Evolutionary conservation across 805 yeast genomes (phyloP), one percentile per base, ranked within the genome.

Genomic region (Pachysolen tannophilus): DNA sequence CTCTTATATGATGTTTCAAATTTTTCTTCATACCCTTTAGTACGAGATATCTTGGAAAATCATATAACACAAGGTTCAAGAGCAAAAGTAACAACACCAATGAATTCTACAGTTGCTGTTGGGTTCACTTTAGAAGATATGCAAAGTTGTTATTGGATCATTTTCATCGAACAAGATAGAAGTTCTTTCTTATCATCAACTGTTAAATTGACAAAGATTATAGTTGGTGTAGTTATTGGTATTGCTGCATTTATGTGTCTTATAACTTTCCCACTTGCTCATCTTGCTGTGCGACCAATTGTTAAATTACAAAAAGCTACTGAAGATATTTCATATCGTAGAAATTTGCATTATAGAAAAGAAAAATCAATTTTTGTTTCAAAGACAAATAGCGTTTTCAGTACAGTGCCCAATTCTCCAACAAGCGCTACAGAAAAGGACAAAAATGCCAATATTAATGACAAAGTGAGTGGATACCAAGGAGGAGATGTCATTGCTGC

Each of bases 201-300:
- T 5, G 58, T 43, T 3, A 70, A 67, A 42, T 57, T 87, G 27
- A 68, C 78, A 2, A 73, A 74, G 43, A 80, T 87, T 33, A 79
- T 84, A 40, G 68, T 78, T 30, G 94, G 92, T 5, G 79, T 83
- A 1, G 85, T 83, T 17, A 61, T 87, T 26, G 94, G 83, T 1
- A 74, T 82, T 15, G 92, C 92, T 3, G 83, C 63, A 1, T 70
- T 81, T 42, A 75, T 85, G 65, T 75, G 83, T 44, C 41, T 83
- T 1, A 52, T 83, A n/a, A 84, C 95, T 1, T 72, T 86, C 52
- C 88, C 92, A 5, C 56, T 87, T 35, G 86, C 95, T 0, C 86
- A 83, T 40, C 82, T 78, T 65, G 86, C 88, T 24, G 88, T 86
- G 5, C 59, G 82, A 43, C 96, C 97, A 0, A 85, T 87, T 39